Percentiles rank a stretch among this genome's conserved stretches.
Evolutionary conservation across 78 protist genomes (phyloP).

Genomic region (Andalucia godoyi): DNA sequence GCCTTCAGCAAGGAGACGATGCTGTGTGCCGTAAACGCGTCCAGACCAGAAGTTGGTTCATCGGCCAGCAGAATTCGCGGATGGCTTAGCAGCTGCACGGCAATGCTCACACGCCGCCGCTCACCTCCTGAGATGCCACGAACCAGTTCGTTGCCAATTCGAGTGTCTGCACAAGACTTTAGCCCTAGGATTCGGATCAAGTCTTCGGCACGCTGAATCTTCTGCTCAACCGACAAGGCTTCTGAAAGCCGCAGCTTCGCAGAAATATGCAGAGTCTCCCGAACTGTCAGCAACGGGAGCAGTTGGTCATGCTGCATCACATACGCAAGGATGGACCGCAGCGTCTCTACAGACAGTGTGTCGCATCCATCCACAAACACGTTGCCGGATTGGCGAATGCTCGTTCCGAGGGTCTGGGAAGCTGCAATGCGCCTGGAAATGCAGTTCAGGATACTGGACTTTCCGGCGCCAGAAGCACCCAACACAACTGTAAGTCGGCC

Average conservation of each 20-base stretch:
- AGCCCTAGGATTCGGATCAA: slow-evolving; percentile 21
- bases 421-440: neutral
- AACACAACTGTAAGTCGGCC: neutral
- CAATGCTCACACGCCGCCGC: slow-evolving; percentile 40
- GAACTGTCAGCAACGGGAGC: slow-evolving; percentile 23
- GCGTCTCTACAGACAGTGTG: neutral
- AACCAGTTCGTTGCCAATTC: slow-evolving; percentile 9
- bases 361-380: slow-evolving; percentile 9
- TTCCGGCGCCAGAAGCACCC: slow-evolving; percentile 3
- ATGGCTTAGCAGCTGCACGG: slow-evolving; percentile 25
- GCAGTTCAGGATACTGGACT: slow-evolving; percentile 5
- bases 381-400: neutral
- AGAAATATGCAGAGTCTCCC: slow-evolving; percentile 20
- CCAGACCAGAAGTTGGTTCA: slow-evolving; percentile 70
- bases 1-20: neutral
- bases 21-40: slow-evolving; percentile 24
- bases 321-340: slow-evolving; percentile 24
- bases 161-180: slow-evolving; percentile 3
- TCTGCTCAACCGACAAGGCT: neutral
- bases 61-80: slow-evolving; percentile 56
- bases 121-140: slow-evolving; percentile 77
- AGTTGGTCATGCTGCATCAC: slow-evolving; percentile 21
- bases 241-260: slow-evolving; percentile 22
- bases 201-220: slow-evolving; percentile 8
- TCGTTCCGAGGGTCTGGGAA: too few relatives aligned